Evolutionary conservation across 306 rosid species (phyloP).

Genomic region (Geum urbanum): DNA sequence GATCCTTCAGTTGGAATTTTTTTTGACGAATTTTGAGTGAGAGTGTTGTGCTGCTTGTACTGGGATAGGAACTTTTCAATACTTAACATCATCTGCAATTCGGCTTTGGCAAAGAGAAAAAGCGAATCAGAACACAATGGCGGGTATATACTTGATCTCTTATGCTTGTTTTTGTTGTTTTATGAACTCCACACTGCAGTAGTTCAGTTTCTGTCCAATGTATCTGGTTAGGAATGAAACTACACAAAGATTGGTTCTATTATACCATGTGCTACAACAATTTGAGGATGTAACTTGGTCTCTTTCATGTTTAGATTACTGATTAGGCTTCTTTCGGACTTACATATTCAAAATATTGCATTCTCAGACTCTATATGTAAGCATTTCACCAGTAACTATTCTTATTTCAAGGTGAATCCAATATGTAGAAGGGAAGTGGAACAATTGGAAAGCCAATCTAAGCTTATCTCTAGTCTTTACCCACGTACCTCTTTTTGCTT

Average conservation of each 20-base stretch:
- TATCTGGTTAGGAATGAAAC: neutral
- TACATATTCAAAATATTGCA: neutral
- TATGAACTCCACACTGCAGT: neutral
- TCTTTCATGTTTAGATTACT: neutral
- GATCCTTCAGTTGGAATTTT: slow-evolving; percentile 18
- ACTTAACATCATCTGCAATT: slow-evolving; percentile 13
- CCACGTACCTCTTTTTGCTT: neutral
- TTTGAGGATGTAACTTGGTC: neutral
- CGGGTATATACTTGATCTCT: slow-evolving; percentile 17
- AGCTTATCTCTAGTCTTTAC: neutral
- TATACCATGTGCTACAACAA: neutral
- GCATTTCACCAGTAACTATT: neutral
- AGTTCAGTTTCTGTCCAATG: neutral
- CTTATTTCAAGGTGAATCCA: neutral
- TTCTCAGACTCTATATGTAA: neutral
- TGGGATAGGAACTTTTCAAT: slow-evolving; percentile 20
- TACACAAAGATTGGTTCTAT: neutral
- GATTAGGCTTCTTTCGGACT: neutral
- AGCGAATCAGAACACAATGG: slow-evolving; percentile 1
- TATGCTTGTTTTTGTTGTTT: neutral
- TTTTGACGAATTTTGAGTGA: slow-evolving; percentile 28
- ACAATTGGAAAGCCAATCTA: neutral
- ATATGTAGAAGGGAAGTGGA: neutral
- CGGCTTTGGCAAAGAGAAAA: neutral
- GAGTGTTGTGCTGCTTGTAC: slow-evolving; percentile 34